Base-by-base conservation (phyloP, 208 protist species). In the Trypanosoma theileri region DNA sequence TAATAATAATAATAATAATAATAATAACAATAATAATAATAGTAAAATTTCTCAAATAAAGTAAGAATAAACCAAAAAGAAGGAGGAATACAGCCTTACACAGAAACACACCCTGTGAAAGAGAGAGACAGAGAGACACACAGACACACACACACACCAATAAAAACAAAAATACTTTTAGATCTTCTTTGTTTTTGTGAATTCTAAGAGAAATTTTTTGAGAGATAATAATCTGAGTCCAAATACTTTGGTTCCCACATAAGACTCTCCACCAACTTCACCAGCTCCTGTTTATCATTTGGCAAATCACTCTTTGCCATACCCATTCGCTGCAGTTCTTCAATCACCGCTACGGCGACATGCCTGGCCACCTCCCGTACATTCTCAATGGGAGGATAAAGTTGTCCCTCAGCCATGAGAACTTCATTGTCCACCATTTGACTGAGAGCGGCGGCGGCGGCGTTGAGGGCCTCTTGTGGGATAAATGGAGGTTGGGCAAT, bases 391-490 rank as follows among this genome's bases (percentile, higher is more conserved):
- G 72, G 51, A 21, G 87, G 87, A 77, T 87, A 93, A 13, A 93
- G 72, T 62, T 71, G 67, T 12, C 72, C 72, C 35, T 79, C 66
- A 19, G 52, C 56, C 22, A 22, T 44, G 24, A 71, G 31, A 52
- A 59, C 55, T 22, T 77, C 48, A 16, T 42, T 21, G n/a, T 62
- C 55, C n/a, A 81, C 71, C 53, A 90, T 69, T 41, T 58, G 63
- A 71, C 79, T 88, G 11, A 98, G 84, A 17, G 80, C 72, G 35
- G 66, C 54, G 17, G 96, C 85, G 0, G 97, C 88, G 7, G 69
- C 69, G 22, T 85, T 71, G 62, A 99, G 73, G 59, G 98, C 96
- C 44, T 81, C 75, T 58, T 98, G 88, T 12, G 96, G 91, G 46
- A 99, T 97, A 53, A 82, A 53, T 14, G 68, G 78, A n/a, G 90